Base-by-base conservation (phyloP, 306 rosid genomes). In the Parietaria judaica region DNA sequence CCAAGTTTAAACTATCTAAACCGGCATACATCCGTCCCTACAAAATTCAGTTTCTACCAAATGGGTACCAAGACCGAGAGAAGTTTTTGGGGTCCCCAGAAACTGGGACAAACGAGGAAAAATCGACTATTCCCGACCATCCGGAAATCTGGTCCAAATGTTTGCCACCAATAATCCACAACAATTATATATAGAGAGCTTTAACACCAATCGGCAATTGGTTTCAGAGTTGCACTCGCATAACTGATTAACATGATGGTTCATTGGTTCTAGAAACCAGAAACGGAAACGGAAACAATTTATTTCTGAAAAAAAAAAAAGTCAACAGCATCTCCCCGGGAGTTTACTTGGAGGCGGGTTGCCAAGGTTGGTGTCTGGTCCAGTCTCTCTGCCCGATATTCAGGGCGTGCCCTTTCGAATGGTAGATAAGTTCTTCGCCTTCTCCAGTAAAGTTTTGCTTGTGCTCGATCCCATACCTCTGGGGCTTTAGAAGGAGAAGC, bases 291-390 rank as follows among this genome's bases (percentile, higher is more conserved):
- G 11, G 60, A 51, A 38, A 64, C 51, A 51, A 51, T 41, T 73
- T 67, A 71, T 71, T 76, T 55, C 48, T 31, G 60, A 12, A 62
- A 15, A n/a, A 14, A n/a, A 14, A 17, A 12, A 16, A n/a, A 52
- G 14, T 58, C 16, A 63, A 54, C 31, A 58, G 56, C 61, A 54
- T 71, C 70, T 37, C 60, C 35, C 55, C 67, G 35, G 44, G 31
- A 5, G 16, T 6, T 34, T 49, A 43, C 68, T 82, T 88, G 80
- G 89, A 58, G 39, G 89, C 64, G 39, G 77, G 83, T 62, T 88
- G 65, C 98, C 98, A 92, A 66, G 95, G 73, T 68, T 92, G 98
- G 78, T 84, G 86, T 68, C 90, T 85, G 56, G 96, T 92, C 98
- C 98, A 92, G 76, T 86, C 70, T 80, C 95, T 86, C 81, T 92